Percentiles rank a stretch among this genome's conserved stretches.
These are phyloP conservation scores for Globisporangium ultimum DNA, from an alignment of 352 stramenopile species.

Conservation along the genomic window DNA sequence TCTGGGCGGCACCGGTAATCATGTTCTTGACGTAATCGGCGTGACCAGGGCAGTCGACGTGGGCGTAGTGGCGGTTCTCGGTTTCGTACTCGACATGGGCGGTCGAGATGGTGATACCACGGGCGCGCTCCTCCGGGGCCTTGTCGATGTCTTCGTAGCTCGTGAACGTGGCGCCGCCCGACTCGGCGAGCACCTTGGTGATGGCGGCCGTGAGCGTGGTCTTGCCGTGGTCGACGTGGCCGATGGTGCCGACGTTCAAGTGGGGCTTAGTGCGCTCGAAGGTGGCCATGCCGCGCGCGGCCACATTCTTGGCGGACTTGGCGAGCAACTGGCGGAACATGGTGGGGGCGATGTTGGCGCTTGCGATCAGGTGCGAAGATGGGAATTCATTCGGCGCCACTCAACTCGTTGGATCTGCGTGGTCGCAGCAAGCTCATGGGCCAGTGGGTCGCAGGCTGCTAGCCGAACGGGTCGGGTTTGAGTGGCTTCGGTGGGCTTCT, in stretches of 20 bases:
- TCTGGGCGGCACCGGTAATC: slow-evolving; percentile 97
- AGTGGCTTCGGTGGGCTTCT: too few relatives aligned
- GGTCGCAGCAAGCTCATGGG: too few relatives aligned
- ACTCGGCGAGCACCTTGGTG: slow-evolving; percentile 86
- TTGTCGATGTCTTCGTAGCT: slow-evolving; percentile 74
- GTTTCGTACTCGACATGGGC: slow-evolving; percentile 92
- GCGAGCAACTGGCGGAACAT: slow-evolving; percentile 24
- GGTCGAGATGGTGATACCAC: slow-evolving; percentile 93
- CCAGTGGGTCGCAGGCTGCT: too few relatives aligned
- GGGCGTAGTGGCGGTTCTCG: slow-evolving; percentile 90
- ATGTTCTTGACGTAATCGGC: slow-evolving; percentile 99
- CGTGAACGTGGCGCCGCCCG: slow-evolving; percentile 65
- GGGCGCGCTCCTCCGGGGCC: slow-evolving; percentile 93
- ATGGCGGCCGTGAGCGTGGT: slow-evolving; percentile 97
- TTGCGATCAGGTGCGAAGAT: too few relatives aligned
- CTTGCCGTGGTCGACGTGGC: slow-evolving; percentile 97
- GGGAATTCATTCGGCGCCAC: too few relatives aligned
- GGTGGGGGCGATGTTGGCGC: too few relatives aligned
- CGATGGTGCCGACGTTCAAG: slow-evolving; percentile 98
- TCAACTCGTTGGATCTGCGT: too few relatives aligned
- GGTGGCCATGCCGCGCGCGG: slow-evolving; percentile 31
- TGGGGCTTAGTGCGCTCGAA: slow-evolving; percentile 94
- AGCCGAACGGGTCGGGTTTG: too few relatives aligned
- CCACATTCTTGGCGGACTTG: slow-evolving; percentile 14
- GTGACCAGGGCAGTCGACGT: slow-evolving; percentile 97